A percentile compares a stretch with the other conserved stretches of the same genome.
These are phyloP conservation scores for Sugiyamaella xylanicola DNA, from an alignment of 1,139 yeast species.

Conservation along the genomic window DNA sequence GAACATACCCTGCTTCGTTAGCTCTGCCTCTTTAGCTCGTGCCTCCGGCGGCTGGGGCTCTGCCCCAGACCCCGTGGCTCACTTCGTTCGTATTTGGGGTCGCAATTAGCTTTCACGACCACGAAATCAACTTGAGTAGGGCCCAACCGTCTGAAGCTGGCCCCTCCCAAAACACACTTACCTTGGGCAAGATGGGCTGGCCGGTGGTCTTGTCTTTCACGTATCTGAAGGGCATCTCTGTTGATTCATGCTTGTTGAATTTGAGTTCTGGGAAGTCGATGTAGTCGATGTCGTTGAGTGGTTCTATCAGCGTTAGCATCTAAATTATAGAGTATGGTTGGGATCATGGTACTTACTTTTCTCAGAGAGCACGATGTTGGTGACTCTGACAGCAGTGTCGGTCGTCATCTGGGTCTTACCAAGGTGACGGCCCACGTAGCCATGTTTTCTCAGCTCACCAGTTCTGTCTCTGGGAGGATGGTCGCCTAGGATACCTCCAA, in stretches of 20 bases:
- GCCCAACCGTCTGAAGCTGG: too few relatives aligned
- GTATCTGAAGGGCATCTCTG: conserved; percentile 97
- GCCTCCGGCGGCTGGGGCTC: neutral
- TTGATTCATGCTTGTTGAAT: conserved; percentile 83
- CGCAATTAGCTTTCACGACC: too few relatives aligned
- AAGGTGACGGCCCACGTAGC: conserved; percentile 77
- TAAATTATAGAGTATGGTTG: neutral
- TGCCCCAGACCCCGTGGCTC: neutral
- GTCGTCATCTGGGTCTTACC: conserved; percentile 95
- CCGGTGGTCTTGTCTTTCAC: conserved; percentile 58
- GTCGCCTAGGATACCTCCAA: conserved; percentile 95
- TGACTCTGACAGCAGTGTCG: conserved; percentile 92
- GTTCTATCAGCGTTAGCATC: conserved; percentile 27
- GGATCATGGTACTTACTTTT: conserved; percentile 38
- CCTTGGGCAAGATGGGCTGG: conserved; percentile 78
- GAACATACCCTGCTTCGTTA: conserved; percentile 66
- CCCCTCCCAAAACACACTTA: too few relatives aligned
- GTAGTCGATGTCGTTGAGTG: conserved; percentile 73
- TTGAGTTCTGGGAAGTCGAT: conserved; percentile 93
- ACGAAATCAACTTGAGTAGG: too few relatives aligned
- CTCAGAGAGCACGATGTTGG: conserved; percentile 70
- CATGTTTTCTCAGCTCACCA: conserved; percentile 82
- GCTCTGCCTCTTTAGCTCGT: neutral
- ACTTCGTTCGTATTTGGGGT: neutral
- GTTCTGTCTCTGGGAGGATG: conserved; percentile 97